Evolutionary conservation across 805 yeast species (phyloP).

Genomic region (Kodamaea sagamina): DNA sequence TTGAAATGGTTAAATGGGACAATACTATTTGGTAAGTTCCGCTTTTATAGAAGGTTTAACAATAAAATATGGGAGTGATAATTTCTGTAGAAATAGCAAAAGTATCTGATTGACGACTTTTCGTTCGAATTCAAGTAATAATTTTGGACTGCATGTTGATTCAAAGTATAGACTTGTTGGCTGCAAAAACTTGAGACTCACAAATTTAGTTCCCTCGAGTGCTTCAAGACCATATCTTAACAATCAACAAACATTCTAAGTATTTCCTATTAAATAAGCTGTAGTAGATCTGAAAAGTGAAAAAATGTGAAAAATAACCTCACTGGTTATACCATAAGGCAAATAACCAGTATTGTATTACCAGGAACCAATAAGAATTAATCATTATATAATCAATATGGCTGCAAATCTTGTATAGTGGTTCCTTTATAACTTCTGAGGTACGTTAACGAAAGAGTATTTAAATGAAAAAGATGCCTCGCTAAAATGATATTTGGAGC

Average conservation of each 20-base stretch:
- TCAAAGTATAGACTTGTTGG: not conserved
- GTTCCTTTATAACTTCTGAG: not conserved
- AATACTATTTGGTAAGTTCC: conserved; percentile 47
- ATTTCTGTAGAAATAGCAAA: not conserved
- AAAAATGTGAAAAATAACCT: too few species aligned
- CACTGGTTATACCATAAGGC: too few species aligned
- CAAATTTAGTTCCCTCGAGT: too few species aligned
- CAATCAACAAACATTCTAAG: too few species aligned
- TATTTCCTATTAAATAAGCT: too few species aligned
- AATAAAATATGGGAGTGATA: not conserved
- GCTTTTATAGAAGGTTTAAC: not conserved
- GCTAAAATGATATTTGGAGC: too few species aligned
- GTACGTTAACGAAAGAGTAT: not conserved
- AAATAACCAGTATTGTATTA: not conserved
- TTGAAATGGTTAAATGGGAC: conserved; percentile 68
- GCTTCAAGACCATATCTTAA: too few species aligned
- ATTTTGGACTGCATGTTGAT: not conserved
- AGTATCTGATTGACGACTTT: too few species aligned
- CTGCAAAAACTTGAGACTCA: too few species aligned
- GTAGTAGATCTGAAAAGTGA: too few species aligned
- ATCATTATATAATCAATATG: not conserved
- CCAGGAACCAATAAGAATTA: not conserved
- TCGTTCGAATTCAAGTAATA: too few species aligned
- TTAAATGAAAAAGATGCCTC: too few species aligned
- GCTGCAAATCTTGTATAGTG: not conserved